These are phyloP conservation scores for Prunus campanulata DNA, from an alignment of 306 rosid genomes.

Conservation along the genomic window DNA sequence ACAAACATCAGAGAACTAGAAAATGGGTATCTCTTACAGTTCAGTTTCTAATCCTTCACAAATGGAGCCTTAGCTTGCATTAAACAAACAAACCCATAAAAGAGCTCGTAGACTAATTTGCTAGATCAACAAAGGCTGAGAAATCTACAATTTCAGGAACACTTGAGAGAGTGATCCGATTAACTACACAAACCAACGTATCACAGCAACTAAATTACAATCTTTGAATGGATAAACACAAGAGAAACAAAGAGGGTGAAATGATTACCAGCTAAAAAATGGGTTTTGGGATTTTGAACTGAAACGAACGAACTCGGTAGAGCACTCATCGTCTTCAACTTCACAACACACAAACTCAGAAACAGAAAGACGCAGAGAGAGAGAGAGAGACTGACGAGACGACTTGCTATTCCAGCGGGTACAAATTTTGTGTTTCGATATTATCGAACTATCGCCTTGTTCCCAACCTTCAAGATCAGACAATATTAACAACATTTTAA, in stretches of 20 bases:
- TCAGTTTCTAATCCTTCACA: background rate
- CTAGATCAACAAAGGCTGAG: background rate
- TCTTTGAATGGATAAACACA: background rate
- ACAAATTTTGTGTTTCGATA: slow-evolving; percentile 4
- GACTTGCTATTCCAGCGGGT: background rate
- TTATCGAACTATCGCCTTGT: slow-evolving; percentile 1
- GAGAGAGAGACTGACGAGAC: background rate
- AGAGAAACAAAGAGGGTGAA: background rate
- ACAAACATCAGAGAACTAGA: background rate
- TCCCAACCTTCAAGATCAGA: background rate
- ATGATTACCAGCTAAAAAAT: slow-evolving; percentile 10
- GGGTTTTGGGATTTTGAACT: slow-evolving; percentile 7
- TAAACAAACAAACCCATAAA: background rate
- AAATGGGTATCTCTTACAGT: background rate
- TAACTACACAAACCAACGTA: no score
- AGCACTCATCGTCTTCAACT: slow-evolving; percentile 17
- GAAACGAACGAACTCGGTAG: slow-evolving; percentile 18
- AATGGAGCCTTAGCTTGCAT: background rate
- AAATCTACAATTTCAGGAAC: background rate
- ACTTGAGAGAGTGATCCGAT: background rate
- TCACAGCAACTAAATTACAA: background rate
- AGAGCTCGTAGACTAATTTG: background rate
- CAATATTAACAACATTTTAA: background rate
- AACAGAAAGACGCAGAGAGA: background rate
- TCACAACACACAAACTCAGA: background rate